Base-by-base conservation (phyloP, 257 asterid species). In the Mentha longifolia region DNA sequence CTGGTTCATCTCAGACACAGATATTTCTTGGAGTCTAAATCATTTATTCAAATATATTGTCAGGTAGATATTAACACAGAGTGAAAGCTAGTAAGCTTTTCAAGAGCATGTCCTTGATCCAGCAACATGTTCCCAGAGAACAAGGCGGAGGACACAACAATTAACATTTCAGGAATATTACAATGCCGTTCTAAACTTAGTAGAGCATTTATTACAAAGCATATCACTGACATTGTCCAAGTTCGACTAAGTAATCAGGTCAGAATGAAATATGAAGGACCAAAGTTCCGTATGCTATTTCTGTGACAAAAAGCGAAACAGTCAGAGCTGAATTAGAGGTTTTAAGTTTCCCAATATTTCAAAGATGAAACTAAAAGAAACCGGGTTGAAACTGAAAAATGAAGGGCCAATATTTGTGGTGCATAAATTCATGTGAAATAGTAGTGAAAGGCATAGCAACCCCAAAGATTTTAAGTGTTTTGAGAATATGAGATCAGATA, bases 91-190 rank as follows among this genome's bases (percentile, higher is more conserved):
- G 59, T 49, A 52, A 39, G 22, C 11, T 63, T 56, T 31, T n/a
- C 31, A 37, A 68, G 72, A 30, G 28, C 9, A 9, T 39, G 25
- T 16, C 45, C 45, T 17, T 28, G 3, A 55, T 65, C 63, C 47
- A 74, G 62, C n/a, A 16, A 54, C 63, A 49, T 60, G 61, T 25
- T 65, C 61, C 79, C 9, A 28, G 3, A 61, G 70, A 9, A 49
- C 57, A 46, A 13, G 5, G 3, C 51, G 60, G 47, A 35, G 13
- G 47, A 56, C 55, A 70, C 43, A n/a, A 70, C 56, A 39, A 6
- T 42, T 50, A 61, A 19, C 15, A 69, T 3, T 17, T 17, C 43
- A 41, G 11, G 33, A 30, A 28, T 56, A 70, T 71, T 2, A 33
- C 19, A 30, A 11, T 7, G 7, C 51, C 51, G 33, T 19, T 39